phyloP scores from a whole-genome alignment of 495 filamentous ascomycete species.

The Penicillium tannophilum region DNA sequence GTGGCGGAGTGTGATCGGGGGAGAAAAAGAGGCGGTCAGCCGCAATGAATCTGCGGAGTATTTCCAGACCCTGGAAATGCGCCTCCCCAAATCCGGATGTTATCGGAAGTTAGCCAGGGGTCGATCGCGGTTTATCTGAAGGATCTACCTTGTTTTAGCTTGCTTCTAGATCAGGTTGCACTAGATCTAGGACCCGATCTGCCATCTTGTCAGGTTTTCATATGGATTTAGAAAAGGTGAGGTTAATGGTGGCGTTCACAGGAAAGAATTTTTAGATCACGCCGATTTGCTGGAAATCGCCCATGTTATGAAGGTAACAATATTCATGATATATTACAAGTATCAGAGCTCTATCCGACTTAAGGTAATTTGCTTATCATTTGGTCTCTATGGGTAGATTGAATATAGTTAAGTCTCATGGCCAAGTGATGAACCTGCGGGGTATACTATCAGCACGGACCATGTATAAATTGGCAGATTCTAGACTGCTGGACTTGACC shows the following conservation, averaged over 20 bases:
- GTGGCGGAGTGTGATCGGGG: neutral
- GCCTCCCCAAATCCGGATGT: neutral
- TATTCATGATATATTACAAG: no score
- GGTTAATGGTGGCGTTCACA: neutral
- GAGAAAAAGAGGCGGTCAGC: conserved; percentile 15
- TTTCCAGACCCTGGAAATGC: neutral
- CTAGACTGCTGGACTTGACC: neutral
- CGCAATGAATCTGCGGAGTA: conserved; percentile 14
- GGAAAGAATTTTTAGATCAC: neutral
- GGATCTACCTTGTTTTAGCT: neutral
- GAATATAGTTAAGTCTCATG: no score
- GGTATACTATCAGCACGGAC: neutral
- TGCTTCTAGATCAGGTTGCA: neutral
- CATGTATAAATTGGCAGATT: neutral
- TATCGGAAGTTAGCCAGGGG: neutral
- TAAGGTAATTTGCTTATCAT: no score
- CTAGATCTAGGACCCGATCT: neutral
- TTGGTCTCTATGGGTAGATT: no score
- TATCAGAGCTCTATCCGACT: no score
- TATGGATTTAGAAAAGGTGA: neutral
- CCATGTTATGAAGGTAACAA: neutral
- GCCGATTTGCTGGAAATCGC: neutral
- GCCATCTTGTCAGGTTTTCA: neutral
- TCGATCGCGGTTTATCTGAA: neutral
- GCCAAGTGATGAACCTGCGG: neutral